Evolutionary conservation across 2,329 filamentous ascomycete genomes (phyloP).

Genomic region (Trichoderma lentiforme): DNA sequence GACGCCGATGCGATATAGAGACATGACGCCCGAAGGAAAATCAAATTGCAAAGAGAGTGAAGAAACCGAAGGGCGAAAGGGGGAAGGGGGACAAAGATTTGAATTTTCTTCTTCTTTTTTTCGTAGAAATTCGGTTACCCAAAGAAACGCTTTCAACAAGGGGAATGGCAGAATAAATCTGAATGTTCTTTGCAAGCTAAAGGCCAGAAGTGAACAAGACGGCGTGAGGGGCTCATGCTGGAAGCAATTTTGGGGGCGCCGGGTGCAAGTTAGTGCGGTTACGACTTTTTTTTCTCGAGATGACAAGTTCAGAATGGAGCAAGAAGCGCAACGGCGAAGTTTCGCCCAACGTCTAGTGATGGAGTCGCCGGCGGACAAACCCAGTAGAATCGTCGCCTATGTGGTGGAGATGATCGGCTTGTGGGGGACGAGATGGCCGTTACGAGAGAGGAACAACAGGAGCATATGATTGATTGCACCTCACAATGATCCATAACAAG

Average conservation of each 20-base stretch:
- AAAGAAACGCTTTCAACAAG: not conserved
- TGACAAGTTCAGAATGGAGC: constrained; percentile 5
- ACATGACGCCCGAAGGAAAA: constrained; percentile 25
- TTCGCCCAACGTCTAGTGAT: constrained; percentile 10
- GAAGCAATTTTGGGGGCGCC: constrained; percentile 9
- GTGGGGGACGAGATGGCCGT: not conserved
- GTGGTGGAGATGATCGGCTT: not conserved
- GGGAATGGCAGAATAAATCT: not conserved
- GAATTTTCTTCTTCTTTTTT: not conserved
- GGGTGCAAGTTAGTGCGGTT: not conserved
- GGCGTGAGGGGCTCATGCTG: constrained; percentile 10
- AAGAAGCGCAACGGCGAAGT: constrained; percentile 2
- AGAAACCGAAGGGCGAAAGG: not conserved
- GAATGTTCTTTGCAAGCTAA: constrained; percentile 1
- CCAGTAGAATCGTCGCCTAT: constrained; percentile 5
- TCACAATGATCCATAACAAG: not conserved
- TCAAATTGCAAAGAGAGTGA: not conserved
- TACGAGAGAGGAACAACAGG: not conserved
- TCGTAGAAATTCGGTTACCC: not conserved
- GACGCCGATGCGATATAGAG: constrained; percentile 43
- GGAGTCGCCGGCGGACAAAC: constrained; percentile 1
- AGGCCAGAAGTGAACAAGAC: not conserved
- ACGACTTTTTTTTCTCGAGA: not conserved
- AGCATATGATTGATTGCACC: not conserved
- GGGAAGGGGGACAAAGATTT: not conserved